Evolutionary conservation across 2,329 filamentous ascomycete genomes (phyloP).

Genomic region (Phialocephala sp.): DNA sequence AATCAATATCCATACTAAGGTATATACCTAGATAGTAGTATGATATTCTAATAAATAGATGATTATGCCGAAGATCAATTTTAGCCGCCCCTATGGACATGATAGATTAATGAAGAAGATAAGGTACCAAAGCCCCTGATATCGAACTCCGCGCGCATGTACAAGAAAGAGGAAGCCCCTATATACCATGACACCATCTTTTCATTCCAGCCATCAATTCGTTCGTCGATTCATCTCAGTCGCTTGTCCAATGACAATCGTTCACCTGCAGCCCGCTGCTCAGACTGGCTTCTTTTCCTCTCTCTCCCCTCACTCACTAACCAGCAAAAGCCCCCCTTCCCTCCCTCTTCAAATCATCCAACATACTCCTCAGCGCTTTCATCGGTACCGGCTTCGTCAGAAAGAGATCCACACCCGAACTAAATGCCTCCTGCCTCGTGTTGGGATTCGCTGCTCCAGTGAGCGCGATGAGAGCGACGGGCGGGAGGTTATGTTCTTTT

Average conservation of each 20-base stretch:
- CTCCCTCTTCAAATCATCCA: slow-evolving; percentile 39
- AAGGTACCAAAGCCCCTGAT: neutral
- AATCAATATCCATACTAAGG: too few species aligned
- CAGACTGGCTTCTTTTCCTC: neutral
- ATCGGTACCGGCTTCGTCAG: slow-evolving; percentile 57
- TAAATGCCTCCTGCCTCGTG: slow-evolving; percentile 55
- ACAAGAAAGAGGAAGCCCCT: neutral
- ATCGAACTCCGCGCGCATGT: slow-evolving; percentile 8
- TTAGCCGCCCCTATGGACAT: too few species aligned
- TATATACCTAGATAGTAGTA: neutral
- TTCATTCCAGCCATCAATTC: neutral
- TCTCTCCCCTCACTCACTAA: neutral
- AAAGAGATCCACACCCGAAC: slow-evolving; percentile 59
- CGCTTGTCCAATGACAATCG: neutral
- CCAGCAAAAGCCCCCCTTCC: slow-evolving; percentile 27
- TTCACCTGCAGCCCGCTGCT: neutral
- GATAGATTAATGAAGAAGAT: too few species aligned
- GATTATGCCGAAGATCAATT: too few species aligned
- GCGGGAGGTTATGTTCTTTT: slow-evolving; percentile 46
- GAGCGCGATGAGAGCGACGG: slow-evolving; percentile 56
- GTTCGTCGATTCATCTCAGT: neutral
- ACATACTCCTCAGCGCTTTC: slow-evolving; percentile 39
- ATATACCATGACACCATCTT: neutral
- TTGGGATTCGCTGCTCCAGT: slow-evolving; percentile 57
- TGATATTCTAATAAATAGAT: neutral